Conservation (phyloP, 75 land plant species). For the Larix kaempferi region DNA sequence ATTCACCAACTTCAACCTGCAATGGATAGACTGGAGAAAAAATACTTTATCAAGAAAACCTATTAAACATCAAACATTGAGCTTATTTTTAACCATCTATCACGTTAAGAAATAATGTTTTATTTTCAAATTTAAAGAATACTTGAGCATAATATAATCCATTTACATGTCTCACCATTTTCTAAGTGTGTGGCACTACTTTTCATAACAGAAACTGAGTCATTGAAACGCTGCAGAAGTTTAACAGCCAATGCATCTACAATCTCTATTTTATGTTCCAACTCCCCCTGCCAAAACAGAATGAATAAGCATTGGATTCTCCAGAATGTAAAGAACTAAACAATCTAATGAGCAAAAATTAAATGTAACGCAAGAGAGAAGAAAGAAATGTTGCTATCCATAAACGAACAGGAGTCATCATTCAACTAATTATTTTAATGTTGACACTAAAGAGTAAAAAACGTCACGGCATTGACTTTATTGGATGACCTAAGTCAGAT, state of each 20-base stretch:
- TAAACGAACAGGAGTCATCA: background rate
- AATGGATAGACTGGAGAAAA: conserved; percentile 50
- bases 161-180: conserved; percentile 45
- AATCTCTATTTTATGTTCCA: conserved; percentile 85
- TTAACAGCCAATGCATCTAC: conserved; percentile 87
- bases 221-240: conserved; percentile 83
- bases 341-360: background rate
- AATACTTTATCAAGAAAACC: background rate
- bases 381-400: background rate
- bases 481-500: background rate
- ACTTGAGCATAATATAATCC: background rate
- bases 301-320: background rate
- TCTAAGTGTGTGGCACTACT: conserved; percentile 67
- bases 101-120: background rate
- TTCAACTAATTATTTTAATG: background rate
- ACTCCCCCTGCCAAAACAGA: conserved; percentile 63
- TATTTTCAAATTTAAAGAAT: background rate
- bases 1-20: conserved; percentile 78
- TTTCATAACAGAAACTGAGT: conserved; percentile 78
- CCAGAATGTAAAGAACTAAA: background rate
- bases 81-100: background rate
- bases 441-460: background rate
- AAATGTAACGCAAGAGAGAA: background rate
- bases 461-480: background rate
- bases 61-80: background rate